A percentile compares a stretch with the other conserved stretches of the same genome.
Evolutionary conservation across 208 protist species (phyloP).

Genomic region (Crithidia sp.): DNA sequence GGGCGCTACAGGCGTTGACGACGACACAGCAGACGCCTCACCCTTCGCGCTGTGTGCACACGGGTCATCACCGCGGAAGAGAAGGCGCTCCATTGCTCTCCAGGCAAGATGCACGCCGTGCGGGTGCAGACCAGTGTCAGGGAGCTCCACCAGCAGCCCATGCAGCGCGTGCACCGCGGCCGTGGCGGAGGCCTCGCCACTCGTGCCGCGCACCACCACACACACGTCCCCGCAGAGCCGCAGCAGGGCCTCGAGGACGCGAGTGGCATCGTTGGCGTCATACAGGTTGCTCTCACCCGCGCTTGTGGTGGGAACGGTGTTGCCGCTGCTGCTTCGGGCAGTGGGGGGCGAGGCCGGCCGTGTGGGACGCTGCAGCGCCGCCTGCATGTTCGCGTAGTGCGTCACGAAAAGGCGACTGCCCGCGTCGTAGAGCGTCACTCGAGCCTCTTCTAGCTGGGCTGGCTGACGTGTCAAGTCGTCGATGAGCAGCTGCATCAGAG

Average conservation of each 20-base stretch:
- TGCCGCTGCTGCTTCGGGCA: not conserved
- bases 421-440: constrained; percentile 60
- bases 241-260: constrained; percentile 47
- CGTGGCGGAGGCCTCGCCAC: constrained; percentile 52
- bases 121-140: constrained; percentile 17
- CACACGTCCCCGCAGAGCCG: constrained; percentile 49
- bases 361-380: not conserved
- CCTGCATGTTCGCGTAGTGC: constrained; percentile 53
- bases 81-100: constrained; percentile 47
- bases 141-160: constrained; percentile 54
- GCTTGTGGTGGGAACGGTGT: not conserved
- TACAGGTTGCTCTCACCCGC: not conserved
- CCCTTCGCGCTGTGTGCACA: not conserved
- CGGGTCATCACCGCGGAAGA: constrained; percentile 30
- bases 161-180: constrained; percentile 68
- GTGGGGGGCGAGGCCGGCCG: not conserved
- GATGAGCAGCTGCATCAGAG: constrained; percentile 19
- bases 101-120: constrained; percentile 42
- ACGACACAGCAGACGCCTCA: not conserved
- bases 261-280: constrained; percentile 12
- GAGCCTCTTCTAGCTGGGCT: constrained; percentile 57
- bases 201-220: constrained; percentile 48
- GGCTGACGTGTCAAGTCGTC: constrained; percentile 32
- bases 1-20: not conserved
- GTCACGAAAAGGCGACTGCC: constrained; percentile 56